Base-by-base conservation (phyloP, 164 flowering plant species). In the Sextonia rubra region DNA sequence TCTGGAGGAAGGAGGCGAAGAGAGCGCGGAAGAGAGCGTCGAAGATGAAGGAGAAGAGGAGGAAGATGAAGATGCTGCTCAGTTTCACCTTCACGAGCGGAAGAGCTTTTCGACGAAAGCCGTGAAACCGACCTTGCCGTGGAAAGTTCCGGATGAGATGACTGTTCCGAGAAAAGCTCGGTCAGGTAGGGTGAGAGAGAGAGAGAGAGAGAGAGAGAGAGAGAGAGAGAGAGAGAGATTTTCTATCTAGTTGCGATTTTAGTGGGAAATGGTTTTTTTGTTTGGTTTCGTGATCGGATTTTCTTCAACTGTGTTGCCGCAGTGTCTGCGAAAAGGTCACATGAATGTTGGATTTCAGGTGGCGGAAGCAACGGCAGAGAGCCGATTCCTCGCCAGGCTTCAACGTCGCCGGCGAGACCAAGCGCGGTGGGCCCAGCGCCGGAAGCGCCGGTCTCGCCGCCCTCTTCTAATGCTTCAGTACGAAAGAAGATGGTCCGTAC, bases 121-220 rank as follows among this genome's bases (percentile, higher is more conserved):
- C 47, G 80, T 85, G 11, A 37, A 37, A 37, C 44, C 58, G n/a
- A 52, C 3, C 58, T 52, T 17, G 17, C 58, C 58, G 29, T 72
- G 74, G 72, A 90, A 89, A 76, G 86, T 84, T n/a, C 80, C 91
- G 12, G 99, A 91, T 62, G 98, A 93, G 81, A 87, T 90, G 89
- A 95, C 93, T 70, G 91, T 96, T 12, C 99, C 99, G 3, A 83
- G 95, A 74, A 96, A 92, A 79, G 99, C 99, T 75, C 99, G 99
- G 58, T 77, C 84, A 79, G 84, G 84, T 79, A 71, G 62, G 48
- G 62, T 25, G 60, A 37, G 20, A 15, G 25, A 69, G 55, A 26
- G 14, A 26, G n/a, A 64, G 67, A 29, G 30, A 8, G 44, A 47
- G 25, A 47, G 24, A 26, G 69, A n/a, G n/a, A n/a, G n/a, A n/a